Evolutionary conservation across 257 asterid genomes (phyloP), one percentile per base, ranked within the genome.

Genomic region (Datura wrightii): DNA sequence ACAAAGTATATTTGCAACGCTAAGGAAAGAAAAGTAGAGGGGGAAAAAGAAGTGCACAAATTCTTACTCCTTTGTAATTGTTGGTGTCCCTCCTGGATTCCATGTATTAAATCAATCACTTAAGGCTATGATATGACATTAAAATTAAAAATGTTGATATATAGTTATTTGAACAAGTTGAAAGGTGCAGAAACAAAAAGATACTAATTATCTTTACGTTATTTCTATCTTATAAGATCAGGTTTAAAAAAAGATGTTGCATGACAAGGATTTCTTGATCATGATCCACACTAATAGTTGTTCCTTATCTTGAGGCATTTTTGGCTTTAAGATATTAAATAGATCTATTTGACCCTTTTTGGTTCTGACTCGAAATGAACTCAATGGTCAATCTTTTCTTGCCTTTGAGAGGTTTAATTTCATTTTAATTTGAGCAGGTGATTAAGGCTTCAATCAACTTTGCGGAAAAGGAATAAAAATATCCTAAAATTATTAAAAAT

Each of bases 181-280:
- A 50, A 52, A 71, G 5, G 13, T 31, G 46, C 31, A 19, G 11
- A 76, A 6, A 76, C 62, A 76, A 34, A 52, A 76, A 76, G 46
- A 76, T 74, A 60, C 81, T 24, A 24, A 72, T 63, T 63, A 13
- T 74, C 81, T 74, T 74, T 48, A 48, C 81, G 19, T 74, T 74
- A 50, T 74, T 74, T 24, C 41, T n/a, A 13, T 50, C 31, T 48
- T 63, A 62, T 63, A 16, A 50, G 62, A 76, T 76, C 14, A 76
- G 18, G 42, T 76, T 50, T 2, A 1, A 3, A 74, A 3, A 74
- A 67, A 76, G 62, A 7, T 24, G 58, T 14, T 50, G 63, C 13
- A 52, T 52, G 82, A 76, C 48, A 76, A 76, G 80, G 63, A 76
- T 76, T 52, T 76, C 62, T 76, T 53, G 31, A 52, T 52, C 82